phyloP scores from a whole-genome alignment of 768 basidiomycete genomes.

The Serendipita sp. region DNA sequence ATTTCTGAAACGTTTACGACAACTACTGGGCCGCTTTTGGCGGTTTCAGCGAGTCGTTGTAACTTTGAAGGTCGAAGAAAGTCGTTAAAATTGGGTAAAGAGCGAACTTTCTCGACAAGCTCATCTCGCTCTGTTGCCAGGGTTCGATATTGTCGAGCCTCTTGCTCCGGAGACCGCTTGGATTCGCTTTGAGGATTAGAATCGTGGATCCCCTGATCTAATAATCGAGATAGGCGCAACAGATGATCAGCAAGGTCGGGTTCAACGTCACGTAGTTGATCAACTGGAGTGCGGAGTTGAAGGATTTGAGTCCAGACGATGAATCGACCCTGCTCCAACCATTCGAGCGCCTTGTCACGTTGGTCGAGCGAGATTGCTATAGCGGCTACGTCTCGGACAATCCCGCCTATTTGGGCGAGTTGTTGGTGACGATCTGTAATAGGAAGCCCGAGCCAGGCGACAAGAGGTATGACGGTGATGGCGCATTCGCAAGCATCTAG shows the following conservation, averaged over 20 bases:
- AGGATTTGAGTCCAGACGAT: constrained; percentile 18
- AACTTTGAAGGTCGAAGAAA: constrained; percentile 13
- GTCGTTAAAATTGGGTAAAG: constrained; percentile 10
- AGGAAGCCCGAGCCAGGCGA: neutral
- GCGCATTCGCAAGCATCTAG: neutral
- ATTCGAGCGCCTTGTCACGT: constrained; percentile 14
- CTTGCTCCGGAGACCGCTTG: neutral
- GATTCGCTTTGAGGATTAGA: neutral
- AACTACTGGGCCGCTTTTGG: constrained; percentile 14
- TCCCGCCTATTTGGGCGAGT: neutral
- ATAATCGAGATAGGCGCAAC: neutral
- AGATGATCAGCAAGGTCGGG: constrained; percentile 7
- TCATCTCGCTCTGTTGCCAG: neutral
- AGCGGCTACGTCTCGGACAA: neutral
- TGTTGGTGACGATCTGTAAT: neutral
- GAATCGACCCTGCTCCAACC: constrained; percentile 19
- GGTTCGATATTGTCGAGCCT: neutral
- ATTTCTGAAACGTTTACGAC: constrained; percentile 12
- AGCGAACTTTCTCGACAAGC: constrained; percentile 9
- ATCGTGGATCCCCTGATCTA: neutral
- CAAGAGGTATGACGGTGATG: neutral
- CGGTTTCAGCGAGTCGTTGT: constrained; percentile 11
- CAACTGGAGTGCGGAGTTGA: constrained; percentile 17
- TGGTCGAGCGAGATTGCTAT: neutral
- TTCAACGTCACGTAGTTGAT: constrained; percentile 12